Conservation (phyloP, 2,329 filamentous ascomycete genomes). For the Penicillium sp. region DNA sequence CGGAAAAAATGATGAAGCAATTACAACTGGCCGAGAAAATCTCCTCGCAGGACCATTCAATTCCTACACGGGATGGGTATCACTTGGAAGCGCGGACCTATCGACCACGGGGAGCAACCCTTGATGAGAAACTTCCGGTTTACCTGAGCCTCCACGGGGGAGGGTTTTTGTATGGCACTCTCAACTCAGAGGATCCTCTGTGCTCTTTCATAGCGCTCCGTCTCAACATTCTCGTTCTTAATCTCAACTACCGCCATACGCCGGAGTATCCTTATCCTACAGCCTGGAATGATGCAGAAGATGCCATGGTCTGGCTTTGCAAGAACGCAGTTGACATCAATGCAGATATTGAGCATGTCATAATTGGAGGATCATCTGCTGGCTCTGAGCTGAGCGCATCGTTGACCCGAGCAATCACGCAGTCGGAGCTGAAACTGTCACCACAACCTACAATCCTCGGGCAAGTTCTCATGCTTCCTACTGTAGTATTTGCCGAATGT, state of each 20-base stretch:
- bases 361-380: constrained; percentile 50
- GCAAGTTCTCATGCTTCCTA: constrained; percentile 51
- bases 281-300: constrained; percentile 50
- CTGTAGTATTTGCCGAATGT: constrained; percentile 34
- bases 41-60: constrained; percentile 31
- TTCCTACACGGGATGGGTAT: constrained; percentile 45
- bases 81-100: constrained; percentile 47
- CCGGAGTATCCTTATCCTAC: constrained; percentile 53
- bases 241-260: constrained; percentile 58
- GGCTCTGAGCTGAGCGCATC: constrained; percentile 45
- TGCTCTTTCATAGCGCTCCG: constrained; percentile 47
- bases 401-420: constrained; percentile 38
- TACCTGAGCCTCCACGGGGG: constrained; percentile 55
- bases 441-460: constrained; percentile 39
- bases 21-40: constrained; percentile 25
- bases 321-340: constrained; percentile 37
- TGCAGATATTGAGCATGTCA: constrained; percentile 36
- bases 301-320: constrained; percentile 54
- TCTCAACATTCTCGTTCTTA: constrained; percentile 44
- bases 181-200: constrained; percentile 51
- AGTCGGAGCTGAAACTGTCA: constrained; percentile 17
- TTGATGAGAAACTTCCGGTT: constrained; percentile 41
- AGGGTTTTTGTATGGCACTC: constrained; percentile 54
- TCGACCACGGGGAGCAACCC: constrained; percentile 32
- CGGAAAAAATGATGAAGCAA: neutral